A percentile compares a stretch with the other conserved stretches of the same genome.
These are phyloP conservation scores for Fulvia fulva DNA, from an alignment of 2,329 filamentous ascomycete species.

Conservation along the genomic window DNA sequence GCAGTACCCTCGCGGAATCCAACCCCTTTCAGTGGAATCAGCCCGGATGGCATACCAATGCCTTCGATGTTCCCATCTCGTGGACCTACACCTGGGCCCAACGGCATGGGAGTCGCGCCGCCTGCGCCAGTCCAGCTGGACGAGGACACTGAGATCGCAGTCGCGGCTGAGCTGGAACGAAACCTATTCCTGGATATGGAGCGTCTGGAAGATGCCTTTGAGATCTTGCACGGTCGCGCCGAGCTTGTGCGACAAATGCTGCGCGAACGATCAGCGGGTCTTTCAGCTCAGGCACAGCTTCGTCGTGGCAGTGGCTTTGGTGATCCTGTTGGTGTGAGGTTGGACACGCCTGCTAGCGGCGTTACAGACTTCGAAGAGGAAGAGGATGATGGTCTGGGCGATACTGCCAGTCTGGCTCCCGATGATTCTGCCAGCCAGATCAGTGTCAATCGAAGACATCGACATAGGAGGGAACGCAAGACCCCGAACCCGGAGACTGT, in stretches of 20 bases:
- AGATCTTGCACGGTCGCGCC: slow-evolving; percentile 80
- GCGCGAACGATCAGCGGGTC: slow-evolving; percentile 74
- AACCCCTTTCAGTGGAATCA: slow-evolving; percentile 44
- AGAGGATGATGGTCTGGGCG: slow-evolving; percentile 36
- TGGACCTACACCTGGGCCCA: slow-evolving; percentile 29
- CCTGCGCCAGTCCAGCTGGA: slow-evolving; percentile 75
- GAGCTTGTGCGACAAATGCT: slow-evolving; percentile 74
- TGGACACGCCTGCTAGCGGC: slow-evolving; percentile 40
- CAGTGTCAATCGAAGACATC: slow-evolving; percentile 62
- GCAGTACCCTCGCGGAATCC: slow-evolving; percentile 43
- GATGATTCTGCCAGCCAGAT: slow-evolving; percentile 82
- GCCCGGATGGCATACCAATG: slow-evolving; percentile 27
- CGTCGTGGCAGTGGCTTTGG: slow-evolving; percentile 49
- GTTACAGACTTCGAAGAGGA: slow-evolving; percentile 33
- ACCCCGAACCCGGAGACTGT: slow-evolving; percentile 69
- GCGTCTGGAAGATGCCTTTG: slow-evolving; percentile 87
- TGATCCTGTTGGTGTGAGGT: slow-evolving; percentile 40
- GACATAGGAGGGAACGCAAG: slow-evolving; percentile 61
- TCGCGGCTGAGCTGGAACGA: slow-evolving; percentile 83
- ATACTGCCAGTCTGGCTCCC: slow-evolving; percentile 57
- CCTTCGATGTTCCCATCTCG: slow-evolving; percentile 32
- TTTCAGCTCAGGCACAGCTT: slow-evolving; percentile 62
- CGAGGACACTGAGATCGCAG: slow-evolving; percentile 88
- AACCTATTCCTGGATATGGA: slow-evolving; percentile 96
- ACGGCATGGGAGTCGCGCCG: slow-evolving; percentile 33